phyloP scores from a whole-genome alignment of 192 early-diverging fungal species.

The Phlyctochytrium bullatum region DNA sequence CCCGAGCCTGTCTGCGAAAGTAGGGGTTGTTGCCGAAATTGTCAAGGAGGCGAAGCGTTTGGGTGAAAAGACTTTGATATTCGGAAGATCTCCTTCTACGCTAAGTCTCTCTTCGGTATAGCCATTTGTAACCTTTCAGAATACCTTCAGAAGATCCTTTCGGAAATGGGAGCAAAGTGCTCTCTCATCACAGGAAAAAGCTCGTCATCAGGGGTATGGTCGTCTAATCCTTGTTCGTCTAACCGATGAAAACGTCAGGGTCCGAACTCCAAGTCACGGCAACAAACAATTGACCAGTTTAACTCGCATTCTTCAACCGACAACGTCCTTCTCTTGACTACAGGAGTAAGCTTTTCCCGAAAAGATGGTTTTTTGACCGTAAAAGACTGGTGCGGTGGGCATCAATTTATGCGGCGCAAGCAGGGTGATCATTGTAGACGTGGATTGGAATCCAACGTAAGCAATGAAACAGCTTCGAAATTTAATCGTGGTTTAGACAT shows the following conservation, averaged over 20 bases:
- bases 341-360: slow-evolving; percentile 16
- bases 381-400: slow-evolving; percentile 47
- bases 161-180: too few species aligned
- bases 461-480: background rate
- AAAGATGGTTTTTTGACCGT: background rate
- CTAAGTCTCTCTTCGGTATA: slow-evolving; percentile 44
- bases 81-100: slow-evolving; percentile 68
- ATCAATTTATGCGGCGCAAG: slow-evolving; percentile 71
- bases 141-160: too few species aligned
- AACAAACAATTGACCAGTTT: slow-evolving; percentile 63
- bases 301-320: slow-evolving; percentile 35
- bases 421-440: slow-evolving; percentile 69
- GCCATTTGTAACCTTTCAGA: too few species aligned
- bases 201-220: too few species aligned
- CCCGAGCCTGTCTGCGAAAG: slow-evolving; percentile 14
- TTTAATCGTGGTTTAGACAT: background rate
- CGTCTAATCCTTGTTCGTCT: too few species aligned
- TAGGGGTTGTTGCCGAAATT: slow-evolving; percentile 56
- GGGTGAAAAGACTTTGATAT: slow-evolving; percentile 71
- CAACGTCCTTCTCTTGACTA: slow-evolving; percentile 60
- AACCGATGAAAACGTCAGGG: too few species aligned
- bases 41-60: slow-evolving; percentile 37
- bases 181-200: too few species aligned
- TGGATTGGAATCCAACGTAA: slow-evolving; percentile 77
- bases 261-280: too few species aligned